Base-by-base conservation (phyloP, 306 rosid genomes). In the Comarum palustre region DNA sequence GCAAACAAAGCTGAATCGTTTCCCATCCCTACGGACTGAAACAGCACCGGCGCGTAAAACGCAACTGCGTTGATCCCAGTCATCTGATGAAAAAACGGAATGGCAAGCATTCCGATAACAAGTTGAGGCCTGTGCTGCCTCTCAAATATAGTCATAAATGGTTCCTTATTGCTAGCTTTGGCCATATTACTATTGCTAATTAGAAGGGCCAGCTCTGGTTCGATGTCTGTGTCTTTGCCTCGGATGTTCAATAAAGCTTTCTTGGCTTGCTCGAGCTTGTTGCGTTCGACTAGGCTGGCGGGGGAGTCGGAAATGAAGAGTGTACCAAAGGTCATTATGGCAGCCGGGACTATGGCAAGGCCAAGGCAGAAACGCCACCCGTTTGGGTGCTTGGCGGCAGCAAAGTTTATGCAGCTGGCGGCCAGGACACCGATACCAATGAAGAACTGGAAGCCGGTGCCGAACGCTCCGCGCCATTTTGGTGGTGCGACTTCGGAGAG, bases 281-380 rank as follows among this genome's bases (percentile, higher is more conserved):
- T 87, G 22, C 94, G 92, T 19, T 88, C 79, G 4, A 92, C 84
- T 1, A 90, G 71, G 62, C 94, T 90, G 50, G 58, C 79, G 0
- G 92, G 95, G 0, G 96, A 84, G 82, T 88, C 92, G 0, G 85
- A 31, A 66, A 87, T 89, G 3, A 88, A 74, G 12, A 90, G 50
- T 6, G 90, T 83, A 1, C 92, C 96, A 0, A 31, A 0, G 13
- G 85, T 83, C 81, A 90, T 88, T 3, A 88, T 6, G 3, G 63
- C 48, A 1, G 92, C 87, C 0, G 92, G 92, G 4, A 63, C 96
- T 0, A 82, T 39, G 13, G 95, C 98, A 0, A 90, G 87, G 32
- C 95, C 96, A 0, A 92, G 87, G 4, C 90, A 90, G 41, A 92
- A 25, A 3, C 92, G 84, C 96, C 95, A 90, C 0, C 96, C 95